Evolutionary conservation across 1,284 basidiomycete species (phyloP).

Genomic region (Tilletia walkeri): DNA sequence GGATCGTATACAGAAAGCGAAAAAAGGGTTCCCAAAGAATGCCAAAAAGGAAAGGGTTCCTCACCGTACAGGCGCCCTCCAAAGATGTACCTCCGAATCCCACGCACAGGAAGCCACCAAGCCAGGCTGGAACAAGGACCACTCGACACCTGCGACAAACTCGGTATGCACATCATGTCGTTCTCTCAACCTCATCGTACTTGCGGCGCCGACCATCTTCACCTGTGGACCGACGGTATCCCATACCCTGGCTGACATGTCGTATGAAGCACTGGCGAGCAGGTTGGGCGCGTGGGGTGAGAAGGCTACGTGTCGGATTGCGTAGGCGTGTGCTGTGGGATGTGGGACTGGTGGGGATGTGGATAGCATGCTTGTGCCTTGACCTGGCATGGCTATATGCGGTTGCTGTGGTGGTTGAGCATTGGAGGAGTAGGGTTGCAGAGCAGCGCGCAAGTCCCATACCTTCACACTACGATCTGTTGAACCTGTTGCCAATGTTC

Average conservation of each 20-base stretch:
- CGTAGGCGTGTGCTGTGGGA: conserved; percentile 58
- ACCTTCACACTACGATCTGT: conserved; percentile 77
- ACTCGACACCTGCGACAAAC: conserved; percentile 86
- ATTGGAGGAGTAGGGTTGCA: not conserved
- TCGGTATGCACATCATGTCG: conserved; percentile 87
- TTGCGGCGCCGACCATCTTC: conserved; percentile 20
- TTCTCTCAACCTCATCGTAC: conserved; percentile 59
- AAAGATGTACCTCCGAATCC: conserved; percentile 81
- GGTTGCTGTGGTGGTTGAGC: not conserved
- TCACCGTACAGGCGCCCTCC: conserved; percentile 31
- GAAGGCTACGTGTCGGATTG: conserved; percentile 59
- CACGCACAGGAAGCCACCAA: conserved; percentile 82
- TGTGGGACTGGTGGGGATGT: conserved; percentile 5
- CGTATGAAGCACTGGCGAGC: conserved; percentile 82
- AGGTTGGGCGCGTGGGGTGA: conserved; percentile 69
- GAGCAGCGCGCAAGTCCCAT: conserved; percentile 66
- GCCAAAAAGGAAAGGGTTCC: too few relatives aligned
- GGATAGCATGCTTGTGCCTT: conserved; percentile 25
- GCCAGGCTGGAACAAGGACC: conserved; percentile 78
- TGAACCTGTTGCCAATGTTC: conserved; percentile 73
- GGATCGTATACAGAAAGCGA: too few relatives aligned
- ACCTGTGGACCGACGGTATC: conserved; percentile 38
- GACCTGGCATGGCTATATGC: not conserved
- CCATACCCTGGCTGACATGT: conserved; percentile 91
- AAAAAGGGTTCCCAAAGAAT: too few relatives aligned